These are phyloP conservation scores for Hibiscus syriacus DNA, from an alignment of 345 rosid species.

Conservation along the genomic window DNA sequence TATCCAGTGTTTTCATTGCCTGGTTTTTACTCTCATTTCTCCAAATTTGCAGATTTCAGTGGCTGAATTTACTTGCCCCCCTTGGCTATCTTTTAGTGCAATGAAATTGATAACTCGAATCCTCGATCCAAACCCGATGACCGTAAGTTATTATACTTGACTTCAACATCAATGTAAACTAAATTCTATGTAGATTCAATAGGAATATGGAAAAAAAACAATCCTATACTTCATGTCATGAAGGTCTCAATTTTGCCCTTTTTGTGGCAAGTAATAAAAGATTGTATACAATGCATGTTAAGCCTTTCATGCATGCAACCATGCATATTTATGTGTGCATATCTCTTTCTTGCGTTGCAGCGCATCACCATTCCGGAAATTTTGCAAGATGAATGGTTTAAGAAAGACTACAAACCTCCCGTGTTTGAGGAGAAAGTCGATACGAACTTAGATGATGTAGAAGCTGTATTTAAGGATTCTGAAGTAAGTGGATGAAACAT, in stretches of 20 bases:
- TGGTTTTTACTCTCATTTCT: conserved; percentile 13
- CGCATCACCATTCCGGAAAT: conserved; percentile 79
- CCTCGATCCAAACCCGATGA: conserved; percentile 91
- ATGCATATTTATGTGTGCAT: neutral
- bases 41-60: conserved; percentile 58
- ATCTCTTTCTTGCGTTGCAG: conserved; percentile 33
- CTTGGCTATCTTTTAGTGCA: conserved; percentile 84
- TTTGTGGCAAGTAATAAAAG: too few relatives aligned
- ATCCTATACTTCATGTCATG: too few relatives aligned
- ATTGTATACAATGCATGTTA: too few relatives aligned
- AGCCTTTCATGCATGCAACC: too few relatives aligned
- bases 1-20: conserved; percentile 12
- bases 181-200: too few relatives aligned
- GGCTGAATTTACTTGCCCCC: conserved; percentile 90
- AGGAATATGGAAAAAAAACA: too few relatives aligned
- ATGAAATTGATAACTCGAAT: conserved; percentile 81
- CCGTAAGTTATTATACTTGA: conserved; percentile 46
- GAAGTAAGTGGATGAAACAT: conserved; percentile 40
- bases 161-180: too few relatives aligned
- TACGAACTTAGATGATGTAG: conserved; percentile 72
- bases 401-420: conserved; percentile 73
- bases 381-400: conserved; percentile 86
- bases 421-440: conserved; percentile 72
- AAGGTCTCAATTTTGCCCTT: too few relatives aligned
- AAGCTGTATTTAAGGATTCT: conserved; percentile 90